Evolutionary conservation across 768 basidiomycete species (phyloP), one percentile per base, ranked within the genome.

Genomic region (Pulveroboletus ravenelii): DNA sequence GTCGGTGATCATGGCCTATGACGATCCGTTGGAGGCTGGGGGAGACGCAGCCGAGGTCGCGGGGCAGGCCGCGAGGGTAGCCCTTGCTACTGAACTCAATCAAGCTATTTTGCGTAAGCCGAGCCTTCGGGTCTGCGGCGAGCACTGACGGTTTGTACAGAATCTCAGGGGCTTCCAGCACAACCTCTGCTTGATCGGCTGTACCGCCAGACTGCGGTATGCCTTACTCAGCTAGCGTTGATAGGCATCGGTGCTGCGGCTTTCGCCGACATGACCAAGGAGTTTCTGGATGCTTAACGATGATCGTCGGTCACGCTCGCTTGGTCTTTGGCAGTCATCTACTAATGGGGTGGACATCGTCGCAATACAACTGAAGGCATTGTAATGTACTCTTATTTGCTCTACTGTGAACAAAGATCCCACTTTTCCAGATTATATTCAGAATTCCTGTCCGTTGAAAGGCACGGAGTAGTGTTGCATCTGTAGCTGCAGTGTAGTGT

Each of bases 1-100:
- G 9, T 87, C 89, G 54, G 81, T 84, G 25, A 82, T 93, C 49
- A 79, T 93, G 51, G 88, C 89, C 34, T 93, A 82, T 63, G 79
- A 84, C 38, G 83, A 89, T 63, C 89, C 89, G 18, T 66, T 80
- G 52, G 78, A 78, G 49, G 84, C 78, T 6, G 81, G 80, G 5
- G 85, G 85, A 12, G 76, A 80, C 30, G 78, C 81, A 14, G 79
- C 82, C 17, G 81, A 80, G 54, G 77, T 89, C 18, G 87, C 81
- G 9, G 82, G 89, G 36, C 78, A 82, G 52, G 79, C 78, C 38
- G 81, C 87, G 29, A 74, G 87, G 52, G 73, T 79, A 47, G 66
- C 74, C 32, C 74, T 93, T 48, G 85, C 87, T 27, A 83, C 80
- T 51, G 88, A 90, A 69, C 66, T 93, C 35, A 93, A 93, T 59